These are phyloP conservation scores for Beauveria pseudobassiana DNA, from an alignment of 2,329 filamentous ascomycete species.

Conservation along the genomic window DNA sequence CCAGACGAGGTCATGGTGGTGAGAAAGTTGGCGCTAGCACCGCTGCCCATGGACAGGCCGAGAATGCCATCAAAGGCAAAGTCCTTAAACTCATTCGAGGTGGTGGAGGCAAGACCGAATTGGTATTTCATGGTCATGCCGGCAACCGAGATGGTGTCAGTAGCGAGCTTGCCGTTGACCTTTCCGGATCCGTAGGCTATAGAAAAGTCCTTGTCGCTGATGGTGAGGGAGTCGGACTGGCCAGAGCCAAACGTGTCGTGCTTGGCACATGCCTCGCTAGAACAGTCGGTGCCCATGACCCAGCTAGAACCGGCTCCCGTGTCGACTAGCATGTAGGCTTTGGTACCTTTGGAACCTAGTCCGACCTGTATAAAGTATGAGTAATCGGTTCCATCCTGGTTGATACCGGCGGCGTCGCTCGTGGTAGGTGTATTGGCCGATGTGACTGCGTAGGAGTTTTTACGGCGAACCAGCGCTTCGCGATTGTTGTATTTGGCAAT, in stretches of 20 bases:
- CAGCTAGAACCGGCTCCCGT: constrained; percentile 68
- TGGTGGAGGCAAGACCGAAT: constrained; percentile 66
- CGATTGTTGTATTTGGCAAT: constrained; percentile 31
- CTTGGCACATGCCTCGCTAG: constrained; percentile 53
- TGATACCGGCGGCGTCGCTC: constrained; percentile 45
- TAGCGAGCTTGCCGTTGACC: constrained; percentile 58
- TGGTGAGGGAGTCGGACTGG: constrained; percentile 57
- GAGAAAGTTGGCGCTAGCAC: constrained; percentile 59
- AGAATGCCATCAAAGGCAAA: constrained; percentile 88
- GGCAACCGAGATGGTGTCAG: constrained; percentile 61
- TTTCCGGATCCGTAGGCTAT: constrained; percentile 72
- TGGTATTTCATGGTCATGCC: constrained; percentile 55
- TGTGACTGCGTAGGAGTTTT: constrained; percentile 41
- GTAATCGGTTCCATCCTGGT: constrained; percentile 59
- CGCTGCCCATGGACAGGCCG: constrained; percentile 60
- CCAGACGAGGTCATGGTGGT: constrained; percentile 50
- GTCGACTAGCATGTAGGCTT: constrained; percentile 56
- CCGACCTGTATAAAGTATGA: constrained; percentile 55
- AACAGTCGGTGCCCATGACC: constrained; percentile 71
- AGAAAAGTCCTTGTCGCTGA: constrained; percentile 46
- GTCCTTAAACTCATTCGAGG: constrained; percentile 64
- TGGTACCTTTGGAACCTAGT: constrained; percentile 47
- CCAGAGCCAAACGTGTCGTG: constrained; percentile 63
- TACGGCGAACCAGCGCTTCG: constrained; percentile 18
- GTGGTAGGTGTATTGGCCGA: constrained; percentile 37